Base-by-base conservation (phyloP, 306 rosid species). In the Lotus japonicus region DNA sequence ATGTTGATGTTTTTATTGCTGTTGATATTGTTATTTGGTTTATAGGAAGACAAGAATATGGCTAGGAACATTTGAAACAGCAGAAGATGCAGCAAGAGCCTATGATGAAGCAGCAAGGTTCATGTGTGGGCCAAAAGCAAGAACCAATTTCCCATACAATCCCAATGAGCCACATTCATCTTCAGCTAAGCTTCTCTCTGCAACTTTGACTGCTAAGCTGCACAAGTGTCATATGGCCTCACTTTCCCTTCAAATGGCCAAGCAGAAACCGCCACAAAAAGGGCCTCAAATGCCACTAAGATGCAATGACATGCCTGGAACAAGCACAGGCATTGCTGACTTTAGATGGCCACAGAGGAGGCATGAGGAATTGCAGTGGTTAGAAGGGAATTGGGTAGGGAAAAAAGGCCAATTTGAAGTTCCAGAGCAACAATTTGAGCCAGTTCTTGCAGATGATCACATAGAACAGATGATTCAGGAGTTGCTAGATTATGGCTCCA, bases 391-490 rank as follows among this genome's bases (percentile, higher is more conserved):
- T 5, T 75, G 71, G 80, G 78, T 17, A 54, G 67, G 57, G 2
- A 62, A 12, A 0, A 52, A 43, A 15, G 38, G 71, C 11, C 72
- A 28, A n/a, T 69, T 33, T 7, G 80, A 76, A 39, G 70, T 28
- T 3, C 16, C 12, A 57, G 38, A 61, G 15, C 79, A 69, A 26
- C 71, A 66, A 4, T 75, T 67, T 66, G 72, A 80, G 19, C 84
- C 82, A 16, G 77, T 71, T 23, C 95, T 85, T 72, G 80, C 85
- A 60, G 95, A 85, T 69, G 88, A 85, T 73, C 83, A 88, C 59
- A 77, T 88, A 1, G 90, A 88, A 79, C 90, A 88, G 52, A 88
- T 88, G 95, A 88, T 88, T 11, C 87, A 88, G 49, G 95, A 88
- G 64, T 44, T 88, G 60, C 84, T 85, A 71, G 56, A 88, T 70